Evolutionary conservation across 2,329 filamentous ascomycete genomes (phyloP).

Genomic region (Neonectria sp.): DNA sequence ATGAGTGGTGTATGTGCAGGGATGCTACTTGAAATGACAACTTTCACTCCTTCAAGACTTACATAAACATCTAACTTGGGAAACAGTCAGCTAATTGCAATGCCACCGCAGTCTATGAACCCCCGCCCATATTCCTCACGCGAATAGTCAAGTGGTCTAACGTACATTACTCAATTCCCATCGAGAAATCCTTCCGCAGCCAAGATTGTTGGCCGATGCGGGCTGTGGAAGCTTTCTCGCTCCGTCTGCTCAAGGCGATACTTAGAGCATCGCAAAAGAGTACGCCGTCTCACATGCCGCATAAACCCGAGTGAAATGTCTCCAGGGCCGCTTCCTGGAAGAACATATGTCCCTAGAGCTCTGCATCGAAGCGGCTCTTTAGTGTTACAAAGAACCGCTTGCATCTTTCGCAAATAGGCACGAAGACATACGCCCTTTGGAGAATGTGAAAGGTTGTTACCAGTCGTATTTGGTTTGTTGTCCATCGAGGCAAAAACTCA

Average conservation of each 20-base stretch:
- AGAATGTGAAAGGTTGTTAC: not conserved
- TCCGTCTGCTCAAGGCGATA: not conserved
- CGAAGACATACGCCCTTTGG: not conserved
- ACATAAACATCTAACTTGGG: not conserved
- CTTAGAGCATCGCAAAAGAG: not conserved
- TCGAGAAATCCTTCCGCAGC: not conserved
- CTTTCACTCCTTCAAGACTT: not conserved
- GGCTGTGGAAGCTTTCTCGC: not conserved
- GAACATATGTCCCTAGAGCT: not conserved
- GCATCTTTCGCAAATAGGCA: not conserved
- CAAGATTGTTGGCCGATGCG: not conserved
- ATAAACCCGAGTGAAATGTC: not conserved
- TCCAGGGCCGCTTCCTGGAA: not conserved
- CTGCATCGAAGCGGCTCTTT: not conserved
- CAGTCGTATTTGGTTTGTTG: not conserved
- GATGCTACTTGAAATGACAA: not conserved
- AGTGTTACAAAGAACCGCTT: not conserved
- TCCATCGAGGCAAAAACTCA: constrained; percentile 26
- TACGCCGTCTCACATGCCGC: not conserved
- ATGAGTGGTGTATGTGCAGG: not conserved
- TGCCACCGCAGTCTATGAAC: not conserved
- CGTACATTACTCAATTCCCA: not conserved
- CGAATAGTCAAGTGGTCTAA: not conserved
- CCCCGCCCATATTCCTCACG: not conserved
- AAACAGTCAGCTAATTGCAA: not conserved